Conservation (phyloP, 139 green algal genomes). For the Volvox reticuliferus region DNA sequence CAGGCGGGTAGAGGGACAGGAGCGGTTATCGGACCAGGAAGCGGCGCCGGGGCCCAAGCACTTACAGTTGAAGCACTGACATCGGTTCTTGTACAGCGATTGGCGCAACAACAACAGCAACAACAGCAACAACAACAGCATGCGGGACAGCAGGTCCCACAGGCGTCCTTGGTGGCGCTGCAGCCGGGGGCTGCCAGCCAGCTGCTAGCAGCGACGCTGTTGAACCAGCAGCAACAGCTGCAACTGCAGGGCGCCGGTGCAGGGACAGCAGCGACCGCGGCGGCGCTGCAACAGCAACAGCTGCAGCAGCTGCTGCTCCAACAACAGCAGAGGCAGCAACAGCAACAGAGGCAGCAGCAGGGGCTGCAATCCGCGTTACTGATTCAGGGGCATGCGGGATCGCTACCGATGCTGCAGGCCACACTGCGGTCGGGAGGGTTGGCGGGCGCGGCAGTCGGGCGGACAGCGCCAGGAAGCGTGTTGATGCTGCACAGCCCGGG, state of each 20-base stretch:
- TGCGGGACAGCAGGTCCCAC: background rate
- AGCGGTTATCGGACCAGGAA: background rate
- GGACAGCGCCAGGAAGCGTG: background rate
- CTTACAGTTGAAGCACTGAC: background rate
- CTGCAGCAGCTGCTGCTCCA: conserved; percentile 23
- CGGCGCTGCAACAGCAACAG: background rate
- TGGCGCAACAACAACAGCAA: background rate
- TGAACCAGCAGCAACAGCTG: background rate
- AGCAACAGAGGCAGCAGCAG: conserved; percentile 37
- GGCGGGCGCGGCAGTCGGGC: background rate
- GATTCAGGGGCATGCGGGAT: background rate
- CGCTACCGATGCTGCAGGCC: background rate
- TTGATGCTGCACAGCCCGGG: background rate
- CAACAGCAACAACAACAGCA: background rate
- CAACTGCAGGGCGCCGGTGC: background rate
- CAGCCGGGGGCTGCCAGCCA: background rate
- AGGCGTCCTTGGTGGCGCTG: background rate
- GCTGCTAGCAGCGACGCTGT: background rate
- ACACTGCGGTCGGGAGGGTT: background rate
- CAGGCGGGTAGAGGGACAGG: background rate
- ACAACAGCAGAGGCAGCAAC: conserved; percentile 1
- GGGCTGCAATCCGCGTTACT: background rate
- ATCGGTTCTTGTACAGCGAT: background rate
- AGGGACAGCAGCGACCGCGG: too few species aligned
- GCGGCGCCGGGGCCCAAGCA: background rate